These are phyloP conservation scores for Micromonas pusilla DNA, from an alignment of 139 green algal genomes.

Conservation along the genomic window DNA sequence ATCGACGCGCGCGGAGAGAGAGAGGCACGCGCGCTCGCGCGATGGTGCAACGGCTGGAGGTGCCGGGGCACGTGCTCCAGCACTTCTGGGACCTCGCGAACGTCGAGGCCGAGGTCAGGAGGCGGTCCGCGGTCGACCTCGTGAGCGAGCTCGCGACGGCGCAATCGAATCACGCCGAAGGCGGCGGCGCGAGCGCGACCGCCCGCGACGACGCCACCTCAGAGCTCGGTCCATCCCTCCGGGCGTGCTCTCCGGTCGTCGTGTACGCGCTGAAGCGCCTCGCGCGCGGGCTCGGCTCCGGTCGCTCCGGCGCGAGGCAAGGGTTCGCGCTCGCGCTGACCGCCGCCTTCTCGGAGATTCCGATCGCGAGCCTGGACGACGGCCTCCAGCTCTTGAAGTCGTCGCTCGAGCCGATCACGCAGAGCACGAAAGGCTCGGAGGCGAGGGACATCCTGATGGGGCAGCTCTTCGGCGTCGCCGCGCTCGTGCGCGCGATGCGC, in stretches of 20 bases:
- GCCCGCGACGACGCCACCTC: background rate
- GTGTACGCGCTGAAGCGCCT: slow-evolving; percentile 19
- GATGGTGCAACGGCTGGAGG: background rate
- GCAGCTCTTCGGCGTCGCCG: slow-evolving; percentile 18
- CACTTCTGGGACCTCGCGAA: slow-evolving; percentile 22
- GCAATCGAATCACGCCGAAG: background rate
- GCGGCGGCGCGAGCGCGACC: slow-evolving; percentile 3
- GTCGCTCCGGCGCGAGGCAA: slow-evolving; percentile 17
- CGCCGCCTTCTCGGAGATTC: background rate
- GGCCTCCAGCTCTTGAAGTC: background rate
- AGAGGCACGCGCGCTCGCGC: background rate
- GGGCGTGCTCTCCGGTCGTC: background rate
- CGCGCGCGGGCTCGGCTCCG: slow-evolving; percentile 6
- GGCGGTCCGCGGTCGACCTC: background rate
- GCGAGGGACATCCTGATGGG: slow-evolving; percentile 24
- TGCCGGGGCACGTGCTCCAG: background rate
- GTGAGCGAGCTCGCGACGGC: background rate
- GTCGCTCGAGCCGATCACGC: slow-evolving; percentile 12
- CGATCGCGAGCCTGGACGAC: background rate
- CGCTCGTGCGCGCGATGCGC: slow-evolving; percentile 6
- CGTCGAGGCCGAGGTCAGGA: background rate
- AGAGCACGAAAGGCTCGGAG: slow-evolving; percentile 19
- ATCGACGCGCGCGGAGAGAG: too few relatives aligned
- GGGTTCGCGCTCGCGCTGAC: slow-evolving; percentile 27
- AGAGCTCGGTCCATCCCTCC: too few relatives aligned